Conservation (phyloP, 768 basidiomycete species). For the Suillus weaverae region DNA sequence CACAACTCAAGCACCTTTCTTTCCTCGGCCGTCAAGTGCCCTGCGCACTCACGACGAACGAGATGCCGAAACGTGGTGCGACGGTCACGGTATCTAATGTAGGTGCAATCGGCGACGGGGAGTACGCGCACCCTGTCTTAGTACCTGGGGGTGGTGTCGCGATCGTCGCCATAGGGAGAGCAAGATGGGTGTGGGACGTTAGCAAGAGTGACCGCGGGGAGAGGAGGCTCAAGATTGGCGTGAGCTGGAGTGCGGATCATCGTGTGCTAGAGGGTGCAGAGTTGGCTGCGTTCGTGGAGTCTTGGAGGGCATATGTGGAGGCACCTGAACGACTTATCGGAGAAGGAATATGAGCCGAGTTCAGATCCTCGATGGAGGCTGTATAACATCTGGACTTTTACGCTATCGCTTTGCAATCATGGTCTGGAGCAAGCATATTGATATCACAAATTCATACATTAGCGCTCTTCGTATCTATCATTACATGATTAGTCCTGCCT, state of each 20-base stretch:
- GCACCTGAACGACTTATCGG: constrained; percentile 67
- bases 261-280: constrained; percentile 88
- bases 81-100: constrained; percentile 83
- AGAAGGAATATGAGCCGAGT: constrained; percentile 36
- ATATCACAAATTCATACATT: not conserved
- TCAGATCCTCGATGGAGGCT: not conserved
- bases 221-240: constrained; percentile 56
- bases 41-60: constrained; percentile 57
- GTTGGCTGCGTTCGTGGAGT: constrained; percentile 83
- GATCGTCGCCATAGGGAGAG: constrained; percentile 79
- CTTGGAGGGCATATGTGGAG: constrained; percentile 82
- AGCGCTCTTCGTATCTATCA: not conserved
- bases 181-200: constrained; percentile 78
- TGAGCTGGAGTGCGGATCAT: constrained; percentile 89
- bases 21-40: constrained; percentile 69
- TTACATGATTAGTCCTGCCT: not conserved
- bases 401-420: not conserved
- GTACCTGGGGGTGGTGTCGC: constrained; percentile 84
- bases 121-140: constrained; percentile 70
- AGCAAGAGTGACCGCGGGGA: constrained; percentile 38
- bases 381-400: not conserved
- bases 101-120: constrained; percentile 75
- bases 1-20: constrained; percentile 58
- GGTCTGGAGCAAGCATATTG: not conserved
- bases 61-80: constrained; percentile 76